These are phyloP conservation scores for Claviceps sorghi DNA, from an alignment of 2,329 filamentous ascomycete genomes.

Conservation along the genomic window DNA sequence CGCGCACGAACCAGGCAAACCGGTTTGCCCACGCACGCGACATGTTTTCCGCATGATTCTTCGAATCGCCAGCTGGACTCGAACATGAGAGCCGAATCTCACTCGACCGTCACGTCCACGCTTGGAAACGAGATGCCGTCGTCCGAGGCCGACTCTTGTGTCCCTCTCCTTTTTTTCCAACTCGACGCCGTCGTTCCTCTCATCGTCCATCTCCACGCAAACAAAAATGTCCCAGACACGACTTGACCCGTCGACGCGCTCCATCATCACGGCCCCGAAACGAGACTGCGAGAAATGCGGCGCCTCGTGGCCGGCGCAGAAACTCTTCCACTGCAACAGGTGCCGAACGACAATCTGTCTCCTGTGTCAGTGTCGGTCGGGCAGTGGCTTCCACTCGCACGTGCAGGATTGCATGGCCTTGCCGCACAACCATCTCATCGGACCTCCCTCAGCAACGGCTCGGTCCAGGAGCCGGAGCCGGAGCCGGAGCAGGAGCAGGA, in stretches of 20 bases:
- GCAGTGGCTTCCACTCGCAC: not conserved
- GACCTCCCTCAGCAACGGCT: not conserved
- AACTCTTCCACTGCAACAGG: conserved; percentile 1
- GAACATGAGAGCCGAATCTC: not conserved
- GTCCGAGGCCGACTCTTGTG: not conserved
- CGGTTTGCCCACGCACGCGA: too few relatives aligned
- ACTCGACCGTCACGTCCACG: not conserved
- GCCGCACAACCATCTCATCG: conserved; percentile 1
- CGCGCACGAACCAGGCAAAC: too few relatives aligned
- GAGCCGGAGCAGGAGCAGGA: not conserved
- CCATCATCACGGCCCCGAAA: not conserved
- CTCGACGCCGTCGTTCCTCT: too few relatives aligned
- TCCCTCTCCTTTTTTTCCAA: not conserved
- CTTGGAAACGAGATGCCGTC: not conserved
- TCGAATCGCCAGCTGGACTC: not conserved
- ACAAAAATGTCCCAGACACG: not conserved
- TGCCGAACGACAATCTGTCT: conserved; percentile 1
- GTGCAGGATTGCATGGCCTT: conserved; percentile 2
- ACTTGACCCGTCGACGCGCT: not conserved
- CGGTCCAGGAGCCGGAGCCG: not conserved
- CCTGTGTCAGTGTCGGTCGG: not conserved
- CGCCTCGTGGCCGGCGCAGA: not conserved
- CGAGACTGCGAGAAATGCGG: not conserved
- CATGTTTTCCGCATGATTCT: not conserved
- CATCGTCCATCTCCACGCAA: too few relatives aligned